Evolutionary conservation across 768 basidiomycete genomes (phyloP).

Genomic region (Termitomyces sp.): DNA sequence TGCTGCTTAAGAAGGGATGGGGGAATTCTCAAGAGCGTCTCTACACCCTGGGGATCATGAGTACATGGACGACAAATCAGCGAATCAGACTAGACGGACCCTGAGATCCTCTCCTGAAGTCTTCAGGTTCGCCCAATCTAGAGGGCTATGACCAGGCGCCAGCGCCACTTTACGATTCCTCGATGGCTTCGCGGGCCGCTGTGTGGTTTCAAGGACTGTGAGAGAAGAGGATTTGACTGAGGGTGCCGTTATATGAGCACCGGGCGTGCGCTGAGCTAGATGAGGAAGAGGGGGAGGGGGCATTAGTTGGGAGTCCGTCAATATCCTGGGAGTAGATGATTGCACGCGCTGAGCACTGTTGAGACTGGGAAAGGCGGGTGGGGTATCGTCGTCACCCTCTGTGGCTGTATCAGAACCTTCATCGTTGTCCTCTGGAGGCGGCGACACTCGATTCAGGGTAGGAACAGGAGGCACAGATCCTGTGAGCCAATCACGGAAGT

Average conservation of each 20-base stretch:
- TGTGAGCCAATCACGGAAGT: constrained; percentile 55
- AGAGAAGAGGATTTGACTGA: constrained; percentile 33
- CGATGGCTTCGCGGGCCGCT: constrained; percentile 44
- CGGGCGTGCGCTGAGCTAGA: constrained; percentile 34
- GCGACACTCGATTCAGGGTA: constrained; percentile 31
- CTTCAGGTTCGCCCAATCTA: constrained; percentile 94
- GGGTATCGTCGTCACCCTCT: constrained; percentile 46
- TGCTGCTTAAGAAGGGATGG: constrained; percentile 77
- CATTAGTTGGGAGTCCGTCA: constrained; percentile 49
- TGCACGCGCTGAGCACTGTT: constrained; percentile 66
- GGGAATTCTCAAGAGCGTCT: constrained; percentile 62
- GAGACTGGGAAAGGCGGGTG: constrained; percentile 71
- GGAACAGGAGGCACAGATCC: constrained; percentile 30
- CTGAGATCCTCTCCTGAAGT: constrained; percentile 74
- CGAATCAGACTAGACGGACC: constrained; percentile 34
- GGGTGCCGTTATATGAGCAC: constrained; percentile 26
- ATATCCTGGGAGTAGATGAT: constrained; percentile 25
- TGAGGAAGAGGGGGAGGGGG: constrained; percentile 46
- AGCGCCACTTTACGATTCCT: constrained; percentile 82
- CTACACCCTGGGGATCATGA: constrained; percentile 53
- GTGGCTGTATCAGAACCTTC: constrained; percentile 24
- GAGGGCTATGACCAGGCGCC: constrained; percentile 83
- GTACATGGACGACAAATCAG: neutral
- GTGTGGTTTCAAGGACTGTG: constrained; percentile 57
- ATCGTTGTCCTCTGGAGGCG: constrained; percentile 40